These are phyloP conservation scores for Diddensiella transvaalensis DNA, from an alignment of 805 yeast genomes.

Conservation along the genomic window DNA sequence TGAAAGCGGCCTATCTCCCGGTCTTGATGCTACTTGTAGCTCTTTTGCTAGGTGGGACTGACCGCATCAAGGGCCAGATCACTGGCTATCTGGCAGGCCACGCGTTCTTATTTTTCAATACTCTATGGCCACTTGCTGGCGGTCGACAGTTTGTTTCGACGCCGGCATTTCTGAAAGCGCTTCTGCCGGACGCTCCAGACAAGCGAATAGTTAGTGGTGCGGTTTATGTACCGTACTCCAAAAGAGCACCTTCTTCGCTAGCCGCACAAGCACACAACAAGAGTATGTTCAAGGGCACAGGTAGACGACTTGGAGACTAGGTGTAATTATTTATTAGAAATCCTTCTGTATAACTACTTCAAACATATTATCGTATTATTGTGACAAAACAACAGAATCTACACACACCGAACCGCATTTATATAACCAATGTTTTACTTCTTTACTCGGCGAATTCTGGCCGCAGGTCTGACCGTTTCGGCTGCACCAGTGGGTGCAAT, in stretches of 20 bases:
- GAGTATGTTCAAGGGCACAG: slow-evolving; percentile 10
- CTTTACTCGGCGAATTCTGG: slow-evolving; percentile 61
- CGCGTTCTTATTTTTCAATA: slow-evolving; percentile 30
- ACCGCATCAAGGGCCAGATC: slow-evolving; percentile 24
- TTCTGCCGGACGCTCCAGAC: too few relatives aligned
- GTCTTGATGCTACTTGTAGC: slow-evolving; percentile 30
- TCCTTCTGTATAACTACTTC: too few relatives aligned
- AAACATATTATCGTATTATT: too few relatives aligned
- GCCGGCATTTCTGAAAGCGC: slow-evolving; percentile 8
- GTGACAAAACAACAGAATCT: too few relatives aligned
- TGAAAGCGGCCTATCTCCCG: slow-evolving; percentile 34
- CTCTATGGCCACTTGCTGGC: slow-evolving; percentile 28
- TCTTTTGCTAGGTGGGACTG: slow-evolving; percentile 29
- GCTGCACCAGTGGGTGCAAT: slow-evolving; percentile 86
- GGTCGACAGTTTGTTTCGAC: slow-evolving; percentile 24
- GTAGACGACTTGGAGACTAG: slow-evolving; percentile 12
- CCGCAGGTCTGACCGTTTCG: slow-evolving; percentile 84
- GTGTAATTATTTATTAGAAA: background rate
- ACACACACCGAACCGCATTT: too few relatives aligned
- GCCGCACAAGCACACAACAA: too few relatives aligned
- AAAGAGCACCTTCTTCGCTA: too few relatives aligned
- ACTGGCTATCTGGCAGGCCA: slow-evolving; percentile 35
- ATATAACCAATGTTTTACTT: too few relatives aligned
- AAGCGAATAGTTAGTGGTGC: too few relatives aligned
- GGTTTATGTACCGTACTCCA: too few relatives aligned